These are phyloP conservation scores for Citrullus colocynthis DNA, from an alignment of 306 rosid species.

Conservation along the genomic window DNA sequence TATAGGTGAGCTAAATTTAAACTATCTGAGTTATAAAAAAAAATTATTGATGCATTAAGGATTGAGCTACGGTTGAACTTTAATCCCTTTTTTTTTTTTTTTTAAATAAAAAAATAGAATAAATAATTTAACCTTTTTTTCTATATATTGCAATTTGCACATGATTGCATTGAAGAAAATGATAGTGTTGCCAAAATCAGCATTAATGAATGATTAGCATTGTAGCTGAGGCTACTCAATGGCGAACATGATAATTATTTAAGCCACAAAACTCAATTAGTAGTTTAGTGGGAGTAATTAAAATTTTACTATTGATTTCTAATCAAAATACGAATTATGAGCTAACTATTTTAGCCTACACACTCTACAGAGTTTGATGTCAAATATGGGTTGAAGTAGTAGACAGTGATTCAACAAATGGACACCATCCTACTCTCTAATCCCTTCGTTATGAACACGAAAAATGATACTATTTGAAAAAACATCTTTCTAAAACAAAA, in stretches of 20 bases:
- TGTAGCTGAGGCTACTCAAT: neutral
- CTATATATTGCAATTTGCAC: neutral
- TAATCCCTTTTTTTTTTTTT: too few species aligned
- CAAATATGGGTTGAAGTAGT: too few species aligned
- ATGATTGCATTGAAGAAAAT: neutral
- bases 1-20: too few species aligned
- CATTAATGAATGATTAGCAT: neutral
- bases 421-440: too few species aligned
- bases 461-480: too few species aligned
- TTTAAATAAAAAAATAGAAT: too few species aligned
- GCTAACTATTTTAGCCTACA: neutral
- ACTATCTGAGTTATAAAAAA: too few species aligned
- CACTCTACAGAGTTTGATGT: too few species aligned
- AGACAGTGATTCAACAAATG: neutral
- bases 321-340: neutral
- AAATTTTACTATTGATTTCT: neutral
- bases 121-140: neutral
- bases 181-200: neutral
- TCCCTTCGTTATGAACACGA: too few species aligned
- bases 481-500: too few species aligned
- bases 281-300: neutral
- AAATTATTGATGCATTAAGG: too few species aligned
- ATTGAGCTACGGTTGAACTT: too few species aligned
- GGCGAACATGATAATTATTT: neutral
- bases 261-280: neutral